Evolutionary conservation across 2,329 filamentous ascomycete genomes (phyloP).

Genomic region (Diaporthe helianthi): DNA sequence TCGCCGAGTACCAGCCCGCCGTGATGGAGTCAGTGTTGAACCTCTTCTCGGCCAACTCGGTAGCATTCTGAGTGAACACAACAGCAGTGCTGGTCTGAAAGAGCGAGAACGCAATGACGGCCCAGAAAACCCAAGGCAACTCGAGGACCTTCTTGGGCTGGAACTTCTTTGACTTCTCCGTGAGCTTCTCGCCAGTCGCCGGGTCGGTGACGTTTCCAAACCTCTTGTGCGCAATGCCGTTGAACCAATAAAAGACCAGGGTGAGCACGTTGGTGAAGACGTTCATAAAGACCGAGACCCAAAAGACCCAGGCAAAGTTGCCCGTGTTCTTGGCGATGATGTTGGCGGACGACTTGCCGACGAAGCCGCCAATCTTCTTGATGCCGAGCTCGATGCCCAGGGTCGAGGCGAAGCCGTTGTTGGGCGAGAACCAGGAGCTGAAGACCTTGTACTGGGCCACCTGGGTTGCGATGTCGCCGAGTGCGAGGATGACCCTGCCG

Average conservation of each 20-base stretch:
- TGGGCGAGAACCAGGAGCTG: conserved; percentile 69
- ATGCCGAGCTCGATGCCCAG: conserved; percentile 66
- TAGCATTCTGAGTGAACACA: conserved; percentile 64
- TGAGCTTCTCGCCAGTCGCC: conserved; percentile 65
- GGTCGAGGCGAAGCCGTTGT: conserved; percentile 67
- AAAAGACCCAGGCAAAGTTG: conserved; percentile 68
- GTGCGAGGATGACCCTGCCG: conserved; percentile 59
- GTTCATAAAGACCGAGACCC: conserved; percentile 69
- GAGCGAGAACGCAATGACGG: conserved; percentile 59
- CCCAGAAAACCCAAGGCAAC: conserved; percentile 67
- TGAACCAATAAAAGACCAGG: conserved; percentile 62
- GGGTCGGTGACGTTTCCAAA: conserved; percentile 58
- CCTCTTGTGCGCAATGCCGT: conserved; percentile 54
- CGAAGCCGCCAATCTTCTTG: conserved; percentile 67
- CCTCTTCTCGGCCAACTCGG: conserved; percentile 65
- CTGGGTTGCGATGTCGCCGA: conserved; percentile 70
- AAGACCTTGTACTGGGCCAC: conserved; percentile 71
- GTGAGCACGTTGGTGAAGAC: conserved; percentile 66
- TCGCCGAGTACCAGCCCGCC: conserved; percentile 67
- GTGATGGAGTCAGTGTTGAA: conserved; percentile 61
- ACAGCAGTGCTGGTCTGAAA: conserved; percentile 64
- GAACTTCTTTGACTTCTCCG: conserved; percentile 65
- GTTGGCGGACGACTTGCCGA: conserved; percentile 66
- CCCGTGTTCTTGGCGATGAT: conserved; percentile 63
- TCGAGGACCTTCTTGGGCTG: conserved; percentile 62